phyloP scores from a whole-genome alignment of 2,329 filamentous ascomycete genomes.

The Penicillium sp. region DNA sequence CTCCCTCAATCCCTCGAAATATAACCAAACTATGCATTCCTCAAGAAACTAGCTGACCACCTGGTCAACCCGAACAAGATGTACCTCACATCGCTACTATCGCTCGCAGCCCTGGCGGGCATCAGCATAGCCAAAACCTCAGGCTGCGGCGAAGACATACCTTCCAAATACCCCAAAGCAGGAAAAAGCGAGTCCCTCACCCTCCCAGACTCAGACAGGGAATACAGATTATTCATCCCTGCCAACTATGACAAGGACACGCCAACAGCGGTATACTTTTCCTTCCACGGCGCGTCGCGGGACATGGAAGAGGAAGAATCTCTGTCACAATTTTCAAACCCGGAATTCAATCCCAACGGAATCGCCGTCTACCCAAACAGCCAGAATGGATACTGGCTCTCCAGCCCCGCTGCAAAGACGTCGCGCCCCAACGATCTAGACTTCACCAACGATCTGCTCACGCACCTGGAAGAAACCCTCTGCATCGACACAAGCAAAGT shows the following conservation, averaged over 20 bases:
- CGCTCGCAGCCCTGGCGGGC: constrained; percentile 11
- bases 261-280: constrained; percentile 48
- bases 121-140: constrained; percentile 7
- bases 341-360: constrained; percentile 45
- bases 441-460: constrained; percentile 48
- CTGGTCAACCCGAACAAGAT: neutral
- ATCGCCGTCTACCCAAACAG: constrained; percentile 50
- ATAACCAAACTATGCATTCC: neutral
- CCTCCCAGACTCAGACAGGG: constrained; percentile 20
- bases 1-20: neutral
- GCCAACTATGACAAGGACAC: constrained; percentile 37
- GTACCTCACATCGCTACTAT: constrained; percentile 1
- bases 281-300: constrained; percentile 49
- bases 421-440: constrained; percentile 44
- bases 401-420: constrained; percentile 38
- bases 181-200: constrained; percentile 15
- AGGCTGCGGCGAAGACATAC: constrained; percentile 22
- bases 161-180: constrained; percentile 18
- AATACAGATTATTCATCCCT: constrained; percentile 29
- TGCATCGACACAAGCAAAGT: constrained; percentile 49
- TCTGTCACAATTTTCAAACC: constrained; percentile 49
- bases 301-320: constrained; percentile 41
- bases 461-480: constrained; percentile 40
- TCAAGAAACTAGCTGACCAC: neutral
- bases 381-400: constrained; percentile 37